Base-by-base conservation (phyloP, 2,329 filamentous ascomycete species). In the Neofusicoccum laricinum region DNA sequence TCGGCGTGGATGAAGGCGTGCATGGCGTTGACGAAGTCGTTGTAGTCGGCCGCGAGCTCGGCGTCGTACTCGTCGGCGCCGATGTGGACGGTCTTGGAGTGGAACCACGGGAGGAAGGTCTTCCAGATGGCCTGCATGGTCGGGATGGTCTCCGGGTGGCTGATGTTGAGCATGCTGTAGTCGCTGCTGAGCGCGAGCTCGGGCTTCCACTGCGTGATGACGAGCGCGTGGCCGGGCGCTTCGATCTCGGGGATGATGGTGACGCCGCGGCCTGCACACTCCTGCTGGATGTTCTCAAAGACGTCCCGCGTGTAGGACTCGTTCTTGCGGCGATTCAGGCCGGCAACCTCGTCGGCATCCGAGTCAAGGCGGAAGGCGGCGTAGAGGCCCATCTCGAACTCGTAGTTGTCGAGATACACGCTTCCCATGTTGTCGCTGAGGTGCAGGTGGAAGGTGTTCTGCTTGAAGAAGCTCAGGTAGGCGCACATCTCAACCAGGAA, bases 381-480 rank as follows among this genome's bases (percentile, higher is more conserved):
- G 66, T 86, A 86, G 0, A 86, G 76, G 11, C 80, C 72, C 32
- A 83, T 70, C 53, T 83, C 80, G 17, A 78, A 76, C 2, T 77
- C 78, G 51, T 86, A 85, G 17, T 80, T 76, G 21, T 77, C 75
- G 1, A 80, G 53, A 14, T 64, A 59, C 4, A 59, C 63, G 51
- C 51, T 59, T 4, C 45, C 43, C 75, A 84, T 73, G 67, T 86
- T 87, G 69, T 88, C 85, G 66, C 81, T 85, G 3, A 86, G 76
- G 69, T 88, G 85, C 17, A 87, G 72, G 49, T 87, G 85, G 61
- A 87, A 83, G 1, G 81, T 81, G 66, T 86, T 86, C 67, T 86
- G 81, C 69, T 87, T 88, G 75, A 85, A 87, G 70, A 84, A 87
- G 32, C 84, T 86, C 66, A 85, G 81, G 71, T 86, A 87, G 0